Evolutionary conservation across 192 early-diverging fungal species (phyloP), one percentile per base, ranked within the genome.

Genomic region (Coemansia sp.): DNA sequence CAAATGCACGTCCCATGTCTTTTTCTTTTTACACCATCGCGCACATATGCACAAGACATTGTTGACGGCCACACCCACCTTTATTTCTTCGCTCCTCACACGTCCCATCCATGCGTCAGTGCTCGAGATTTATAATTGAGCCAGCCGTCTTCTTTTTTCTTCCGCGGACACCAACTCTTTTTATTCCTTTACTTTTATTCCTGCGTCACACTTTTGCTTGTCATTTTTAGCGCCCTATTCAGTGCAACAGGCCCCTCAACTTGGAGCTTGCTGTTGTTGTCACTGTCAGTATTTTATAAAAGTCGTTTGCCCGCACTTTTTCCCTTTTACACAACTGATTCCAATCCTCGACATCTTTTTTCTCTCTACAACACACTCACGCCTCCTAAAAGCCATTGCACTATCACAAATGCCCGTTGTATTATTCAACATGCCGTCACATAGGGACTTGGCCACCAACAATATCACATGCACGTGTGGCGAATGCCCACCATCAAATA

Each of bases 391-490:
- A 45, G 43, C 43, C 43, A 18, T 18, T 18, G 12, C n/a, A 45
- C 43, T 45, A 18, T 45, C n/a, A 55, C 35, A 55, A 13, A 55
- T 55, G 54, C 54, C 54, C 24, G 54, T 55, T 9, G 13, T 27
- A n/a, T n/a, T 55, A 32, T 55, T 18, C 5, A 27, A n/a, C 54
- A 55, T 55, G 54, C 54, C 54, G n/a, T 23, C 16, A 3, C 24
- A 55, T n/a, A 10, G 54, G 18, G 18, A 29, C 29, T 7, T 55
- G 35, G 29, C 29, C n/a, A 55, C 32, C 32, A 20, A 19, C 50
- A 48, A 39, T 16, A 23, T 20, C 26, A 22, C 22, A 4, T 81
- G 74, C 32, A 75, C 69, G 5, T 81, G 74, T 27, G 66, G 70
- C 18, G 53, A 48, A 19, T 81, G 73, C 27, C 74, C 73, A 4